A percentile compares a stretch with the other conserved stretches of the same genome.
phyloP scores from a whole-genome alignment of 805 yeast genomes.

The Candida wancherniae region DNA sequence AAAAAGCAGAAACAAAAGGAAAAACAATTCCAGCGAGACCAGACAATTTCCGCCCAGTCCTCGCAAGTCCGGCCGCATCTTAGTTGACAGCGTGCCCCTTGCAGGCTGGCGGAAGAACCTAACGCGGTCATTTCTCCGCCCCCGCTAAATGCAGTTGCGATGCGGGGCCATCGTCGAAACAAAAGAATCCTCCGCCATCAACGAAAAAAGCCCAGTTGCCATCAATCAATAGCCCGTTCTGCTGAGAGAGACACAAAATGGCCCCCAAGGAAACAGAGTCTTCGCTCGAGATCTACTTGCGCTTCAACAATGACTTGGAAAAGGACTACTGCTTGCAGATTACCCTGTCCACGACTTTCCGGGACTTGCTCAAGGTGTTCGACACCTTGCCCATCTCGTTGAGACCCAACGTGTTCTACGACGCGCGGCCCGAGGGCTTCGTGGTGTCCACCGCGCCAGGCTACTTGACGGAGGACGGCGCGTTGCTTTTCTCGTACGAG shows the following conservation, averaged over 20 bases:
- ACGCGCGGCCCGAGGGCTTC: constrained; percentile 60
- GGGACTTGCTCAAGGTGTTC: constrained; percentile 58
- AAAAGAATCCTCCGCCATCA: neutral
- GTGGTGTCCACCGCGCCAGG: constrained; percentile 67
- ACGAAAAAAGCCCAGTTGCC: neutral
- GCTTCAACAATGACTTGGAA: constrained; percentile 80
- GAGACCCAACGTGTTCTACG: constrained; percentile 75
- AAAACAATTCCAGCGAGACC: constrained; percentile 1
- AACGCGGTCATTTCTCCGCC: neutral
- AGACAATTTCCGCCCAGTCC: neutral
- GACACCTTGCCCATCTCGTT: constrained; percentile 64
- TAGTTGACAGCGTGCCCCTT: neutral
- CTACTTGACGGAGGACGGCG: constrained; percentile 76
- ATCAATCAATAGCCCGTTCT: too few relatives aligned
- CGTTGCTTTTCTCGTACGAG: constrained; percentile 60
- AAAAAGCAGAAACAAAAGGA: neutral
- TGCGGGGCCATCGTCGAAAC: neutral
- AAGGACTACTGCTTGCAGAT: constrained; percentile 87
- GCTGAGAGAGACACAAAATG: constrained; percentile 1
- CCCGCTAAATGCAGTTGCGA: neutral
- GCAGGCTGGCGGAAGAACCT: neutral
- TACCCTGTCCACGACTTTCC: constrained; percentile 53
- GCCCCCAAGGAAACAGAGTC: constrained; percentile 8
- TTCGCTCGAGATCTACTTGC: constrained; percentile 53
- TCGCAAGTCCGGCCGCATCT: neutral